Evolutionary conservation across 1,284 basidiomycete species (phyloP).

Genomic region (Irpex sp.): DNA sequence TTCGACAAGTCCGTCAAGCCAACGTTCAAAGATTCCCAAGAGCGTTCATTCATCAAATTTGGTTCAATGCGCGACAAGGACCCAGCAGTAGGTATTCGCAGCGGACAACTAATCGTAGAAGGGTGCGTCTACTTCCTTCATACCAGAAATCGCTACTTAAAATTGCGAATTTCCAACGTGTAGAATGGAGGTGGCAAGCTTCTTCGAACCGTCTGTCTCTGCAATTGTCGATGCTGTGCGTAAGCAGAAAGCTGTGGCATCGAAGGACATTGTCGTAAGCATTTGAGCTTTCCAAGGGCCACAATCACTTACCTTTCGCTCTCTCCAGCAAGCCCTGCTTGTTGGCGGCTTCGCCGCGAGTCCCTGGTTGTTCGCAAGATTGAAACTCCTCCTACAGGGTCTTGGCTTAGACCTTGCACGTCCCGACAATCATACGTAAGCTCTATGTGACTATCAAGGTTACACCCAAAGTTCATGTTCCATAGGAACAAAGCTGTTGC

Average conservation of each 20-base stretch:
- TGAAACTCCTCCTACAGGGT: constrained; percentile 22
- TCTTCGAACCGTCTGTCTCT: constrained; percentile 36
- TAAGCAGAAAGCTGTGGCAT: constrained; percentile 21
- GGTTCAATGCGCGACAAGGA: constrained; percentile 34
- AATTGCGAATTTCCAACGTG: not conserved
- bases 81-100: constrained; percentile 29
- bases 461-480: not conserved
- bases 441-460: not conserved
- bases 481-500: constrained; percentile 27
- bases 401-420: constrained; percentile 33
- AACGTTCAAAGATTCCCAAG: constrained; percentile 30
- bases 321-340: constrained; percentile 31
- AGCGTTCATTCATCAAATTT: constrained; percentile 36
- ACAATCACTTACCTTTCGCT: not conserved
- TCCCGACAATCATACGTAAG: constrained; percentile 42
- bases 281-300: not conserved
- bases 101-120: constrained; percentile 33
- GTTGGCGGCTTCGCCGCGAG: constrained; percentile 36
- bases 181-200: constrained; percentile 28
- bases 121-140: constrained; percentile 25
- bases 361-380: constrained; percentile 28
- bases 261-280: not conserved
- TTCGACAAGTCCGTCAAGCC: constrained; percentile 40
- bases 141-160: not conserved
- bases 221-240: constrained; percentile 29